Evolutionary conservation across 371 early-diverging fungal species (phyloP).

Genomic region (Funneliformis caledonium): DNA sequence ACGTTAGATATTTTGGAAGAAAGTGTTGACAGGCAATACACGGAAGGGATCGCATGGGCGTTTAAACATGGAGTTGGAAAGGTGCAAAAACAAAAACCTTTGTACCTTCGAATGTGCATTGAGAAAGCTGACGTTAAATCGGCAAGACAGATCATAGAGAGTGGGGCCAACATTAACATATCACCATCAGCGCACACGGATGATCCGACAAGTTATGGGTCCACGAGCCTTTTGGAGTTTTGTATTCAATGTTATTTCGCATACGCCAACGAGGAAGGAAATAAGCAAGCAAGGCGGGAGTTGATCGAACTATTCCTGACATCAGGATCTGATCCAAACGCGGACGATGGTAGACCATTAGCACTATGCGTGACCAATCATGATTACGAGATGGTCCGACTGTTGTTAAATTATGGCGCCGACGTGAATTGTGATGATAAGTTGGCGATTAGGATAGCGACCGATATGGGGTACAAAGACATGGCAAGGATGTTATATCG

Average conservation of each 20-base stretch:
- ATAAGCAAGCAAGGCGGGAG: constrained; percentile 5
- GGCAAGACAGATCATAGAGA: constrained; percentile 1
- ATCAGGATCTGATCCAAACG: constrained; percentile 35
- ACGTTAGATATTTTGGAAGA: constrained; percentile 37
- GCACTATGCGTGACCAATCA: constrained; percentile 25
- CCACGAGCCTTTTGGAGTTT: constrained; percentile 37
- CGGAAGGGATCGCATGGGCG: constrained; percentile 36
- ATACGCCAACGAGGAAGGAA: constrained; percentile 5
- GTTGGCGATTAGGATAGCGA: constrained; percentile 26
- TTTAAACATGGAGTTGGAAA: constrained; percentile 31
- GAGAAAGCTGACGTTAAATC: constrained; percentile 39
- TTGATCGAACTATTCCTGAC: constrained; percentile 26
- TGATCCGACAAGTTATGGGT: constrained; percentile 14
- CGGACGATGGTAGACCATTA: constrained; percentile 36
- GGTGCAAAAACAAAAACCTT: constrained; percentile 30
- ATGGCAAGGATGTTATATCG: constrained; percentile 34
- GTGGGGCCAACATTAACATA: constrained; percentile 34
- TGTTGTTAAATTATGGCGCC: constrained; percentile 19
- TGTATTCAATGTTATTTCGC: constrained; percentile 34
- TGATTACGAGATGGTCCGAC: constrained; percentile 12
- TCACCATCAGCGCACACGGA: constrained; percentile 24
- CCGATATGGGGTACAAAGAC: constrained; percentile 34
- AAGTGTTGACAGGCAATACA: constrained; percentile 37
- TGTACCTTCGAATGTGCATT: constrained; percentile 36
- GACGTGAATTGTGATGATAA: constrained; percentile 4